A percentile compares a stretch with the other conserved stretches of the same genome.
These are phyloP conservation scores for Debaryomyces coudertii DNA, from an alignment of 1,139 yeast species.

Conservation along the genomic window DNA sequence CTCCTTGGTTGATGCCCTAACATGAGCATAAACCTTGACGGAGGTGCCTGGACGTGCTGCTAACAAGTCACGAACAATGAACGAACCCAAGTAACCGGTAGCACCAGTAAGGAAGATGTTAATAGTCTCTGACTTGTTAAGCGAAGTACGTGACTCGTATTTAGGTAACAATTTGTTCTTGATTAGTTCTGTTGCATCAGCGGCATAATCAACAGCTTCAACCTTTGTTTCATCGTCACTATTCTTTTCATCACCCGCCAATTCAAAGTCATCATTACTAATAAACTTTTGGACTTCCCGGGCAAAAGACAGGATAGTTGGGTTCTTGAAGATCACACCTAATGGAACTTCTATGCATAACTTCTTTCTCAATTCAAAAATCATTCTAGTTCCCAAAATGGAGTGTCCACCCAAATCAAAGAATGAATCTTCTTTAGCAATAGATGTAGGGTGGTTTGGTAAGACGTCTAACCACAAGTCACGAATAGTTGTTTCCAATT, in stretches of 20 bases:
- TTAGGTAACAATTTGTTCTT: constrained; percentile 45
- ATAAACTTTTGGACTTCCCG: constrained; percentile 62
- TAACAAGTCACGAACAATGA: constrained; percentile 75
- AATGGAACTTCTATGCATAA: constrained; percentile 82
- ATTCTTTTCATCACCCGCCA: constrained; percentile 41
- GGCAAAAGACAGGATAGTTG: constrained; percentile 82
- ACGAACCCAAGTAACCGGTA: constrained; percentile 95
- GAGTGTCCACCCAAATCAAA: constrained; percentile 98
- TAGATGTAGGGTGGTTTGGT: constrained; percentile 81
- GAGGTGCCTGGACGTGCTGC: constrained; percentile 43
- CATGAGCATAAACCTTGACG: constrained; percentile 80
- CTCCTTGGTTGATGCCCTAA: constrained; percentile 72
- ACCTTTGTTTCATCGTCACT: constrained; percentile 23
- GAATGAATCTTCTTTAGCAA: constrained; percentile 82
- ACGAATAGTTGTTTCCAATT: constrained; percentile 67
- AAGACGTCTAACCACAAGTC: constrained; percentile 85
- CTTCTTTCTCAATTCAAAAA: constrained; percentile 82
- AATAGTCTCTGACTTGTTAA: constrained; percentile 41
- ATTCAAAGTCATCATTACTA: constrained; percentile 48
- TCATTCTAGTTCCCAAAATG: constrained; percentile 95
- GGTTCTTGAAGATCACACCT: constrained; percentile 86
- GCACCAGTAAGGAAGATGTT: constrained; percentile 91
- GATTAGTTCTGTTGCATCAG: constrained; percentile 70
- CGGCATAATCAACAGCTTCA: constrained; percentile 55
- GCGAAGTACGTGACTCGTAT: constrained; percentile 32